Evolutionary conservation across 1,284 basidiomycete genomes (phyloP).

Genomic region (Austropuccinia psidii): DNA sequence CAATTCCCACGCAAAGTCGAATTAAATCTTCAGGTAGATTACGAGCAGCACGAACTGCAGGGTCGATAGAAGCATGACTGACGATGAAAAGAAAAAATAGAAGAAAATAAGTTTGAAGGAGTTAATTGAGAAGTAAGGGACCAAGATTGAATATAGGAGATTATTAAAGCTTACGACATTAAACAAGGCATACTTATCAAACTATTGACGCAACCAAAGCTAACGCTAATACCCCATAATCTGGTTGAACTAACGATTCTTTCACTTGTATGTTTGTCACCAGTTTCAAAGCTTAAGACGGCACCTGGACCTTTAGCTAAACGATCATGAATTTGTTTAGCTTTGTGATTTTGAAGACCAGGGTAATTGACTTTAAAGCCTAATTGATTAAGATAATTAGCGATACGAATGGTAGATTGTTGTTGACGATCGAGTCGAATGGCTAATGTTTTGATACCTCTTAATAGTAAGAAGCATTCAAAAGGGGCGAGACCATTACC

Average conservation of each 20-base stretch:
- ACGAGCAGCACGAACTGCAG: constrained; percentile 80
- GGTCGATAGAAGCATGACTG: constrained; percentile 95
- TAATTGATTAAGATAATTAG: constrained; percentile 72
- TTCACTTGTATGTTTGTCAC: constrained; percentile 81
- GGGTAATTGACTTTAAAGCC: constrained; percentile 95
- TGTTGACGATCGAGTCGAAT: constrained; percentile 95
- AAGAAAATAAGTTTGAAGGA: constrained; percentile 1
- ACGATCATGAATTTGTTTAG: constrained; percentile 74
- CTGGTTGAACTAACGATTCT: constrained; percentile 83
- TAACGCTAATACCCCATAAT: constrained; percentile 95
- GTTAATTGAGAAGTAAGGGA: background rate
- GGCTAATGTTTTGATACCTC: constrained; percentile 93
- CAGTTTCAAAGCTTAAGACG: constrained; percentile 90
- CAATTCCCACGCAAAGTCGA: constrained; percentile 95
- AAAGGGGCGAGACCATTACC: constrained; percentile 95
- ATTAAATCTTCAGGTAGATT: constrained; percentile 96
- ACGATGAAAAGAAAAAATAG: constrained; percentile 36
- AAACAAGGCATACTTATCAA: constrained; percentile 99
- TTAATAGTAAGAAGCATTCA: constrained; percentile 88
- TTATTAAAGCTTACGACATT: constrained; percentile 75
- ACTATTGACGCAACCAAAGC: constrained; percentile 96
- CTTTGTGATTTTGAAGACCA: constrained; percentile 74
- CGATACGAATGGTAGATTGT: constrained; percentile 71
- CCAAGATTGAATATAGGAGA: constrained; percentile 22
- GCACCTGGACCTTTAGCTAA: constrained; percentile 86